These are phyloP conservation scores for Ceratocystis albifundus DNA, from an alignment of 2,329 filamentous ascomycete genomes.

Conservation along the genomic window DNA sequence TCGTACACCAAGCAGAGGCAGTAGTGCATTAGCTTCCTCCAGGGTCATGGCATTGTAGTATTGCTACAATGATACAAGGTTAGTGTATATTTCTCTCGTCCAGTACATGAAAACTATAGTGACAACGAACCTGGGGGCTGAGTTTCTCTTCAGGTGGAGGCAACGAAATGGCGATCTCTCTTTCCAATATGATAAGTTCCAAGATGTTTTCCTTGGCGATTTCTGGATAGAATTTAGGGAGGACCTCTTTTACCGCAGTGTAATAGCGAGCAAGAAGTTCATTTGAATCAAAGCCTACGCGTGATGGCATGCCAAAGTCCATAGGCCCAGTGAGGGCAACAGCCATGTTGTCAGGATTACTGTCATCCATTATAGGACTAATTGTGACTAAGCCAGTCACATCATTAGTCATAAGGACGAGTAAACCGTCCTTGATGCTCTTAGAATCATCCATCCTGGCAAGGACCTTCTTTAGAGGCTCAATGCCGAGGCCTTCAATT, in stretches of 20 bases:
- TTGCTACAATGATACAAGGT: slow-evolving; percentile 35
- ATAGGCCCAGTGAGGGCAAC: slow-evolving; percentile 35
- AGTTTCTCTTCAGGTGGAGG: slow-evolving; percentile 44
- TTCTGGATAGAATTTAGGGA: slow-evolving; percentile 30
- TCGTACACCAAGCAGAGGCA: slow-evolving; percentile 46
- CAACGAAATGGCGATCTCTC: slow-evolving; percentile 47
- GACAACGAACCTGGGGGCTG: slow-evolving; percentile 40
- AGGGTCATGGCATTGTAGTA: slow-evolving; percentile 48
- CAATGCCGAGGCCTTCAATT: slow-evolving; percentile 43
- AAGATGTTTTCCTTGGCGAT: slow-evolving; percentile 34
- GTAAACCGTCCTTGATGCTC: slow-evolving; percentile 33
- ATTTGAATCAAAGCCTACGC: slow-evolving; percentile 46
- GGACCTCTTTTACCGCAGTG: slow-evolving; percentile 25
- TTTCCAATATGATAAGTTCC: slow-evolving; percentile 44
- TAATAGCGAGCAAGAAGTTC: slow-evolving; percentile 42
- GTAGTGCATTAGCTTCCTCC: slow-evolving; percentile 42
- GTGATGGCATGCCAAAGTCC: slow-evolving; percentile 48
- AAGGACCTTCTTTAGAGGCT: slow-evolving; percentile 47
- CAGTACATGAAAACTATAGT: too few species aligned
- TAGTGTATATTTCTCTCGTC: too few species aligned
- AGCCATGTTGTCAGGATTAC: slow-evolving; percentile 32
- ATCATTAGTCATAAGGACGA: slow-evolving; percentile 37
- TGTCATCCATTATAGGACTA: slow-evolving; percentile 34
- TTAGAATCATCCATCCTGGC: slow-evolving; percentile 34
- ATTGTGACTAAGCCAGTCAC: slow-evolving; percentile 34